A percentile compares a stretch with the other conserved stretches of the same genome.
phyloP scores from a whole-genome alignment of 371 early-diverging fungal genomes.

The Zychaea mexicana region DNA sequence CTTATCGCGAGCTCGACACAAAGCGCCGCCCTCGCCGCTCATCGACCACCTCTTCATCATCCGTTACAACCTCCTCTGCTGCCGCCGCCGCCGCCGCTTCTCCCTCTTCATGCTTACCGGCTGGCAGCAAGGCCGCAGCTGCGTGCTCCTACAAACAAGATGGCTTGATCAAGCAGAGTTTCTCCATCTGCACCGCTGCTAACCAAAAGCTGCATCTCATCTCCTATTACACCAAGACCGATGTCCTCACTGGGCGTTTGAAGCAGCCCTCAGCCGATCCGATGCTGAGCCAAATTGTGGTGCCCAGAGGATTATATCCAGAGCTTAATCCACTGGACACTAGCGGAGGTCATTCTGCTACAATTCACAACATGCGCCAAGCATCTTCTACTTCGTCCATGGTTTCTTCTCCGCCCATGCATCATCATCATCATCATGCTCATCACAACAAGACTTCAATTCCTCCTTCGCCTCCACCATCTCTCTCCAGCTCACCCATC shows the following conservation, averaged over 20 bases:
- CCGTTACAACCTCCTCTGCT: background rate
- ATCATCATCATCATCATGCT: background rate
- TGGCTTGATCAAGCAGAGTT: slow-evolving; percentile 64
- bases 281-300: slow-evolving; percentile 44
- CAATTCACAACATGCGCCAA: slow-evolving; percentile 43
- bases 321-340: slow-evolving; percentile 56
- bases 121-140: slow-evolving; percentile 34
- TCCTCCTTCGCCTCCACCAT: slow-evolving; percentile 13
- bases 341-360: slow-evolving; percentile 49
- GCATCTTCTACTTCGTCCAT: no score
- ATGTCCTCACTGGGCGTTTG: slow-evolving; percentile 59
- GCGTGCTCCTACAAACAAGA: slow-evolving; percentile 58
- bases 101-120: no score
- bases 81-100: no score
- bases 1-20: slow-evolving; percentile 74
- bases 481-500: background rate
- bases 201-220: slow-evolving; percentile 86
- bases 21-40: slow-evolving; percentile 49
- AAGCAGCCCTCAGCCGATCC: slow-evolving; percentile 58
- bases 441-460: no score
- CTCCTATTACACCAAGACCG: slow-evolving; percentile 82
- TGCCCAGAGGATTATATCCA: slow-evolving; percentile 70
- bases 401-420: slow-evolving; percentile 1
- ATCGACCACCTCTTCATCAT: slow-evolving; percentile 20
- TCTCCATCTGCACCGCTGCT: slow-evolving; percentile 72